These are phyloP conservation scores for Papiliotrema fonsecae DNA, from an alignment of 1,284 basidiomycete species.

Conservation along the genomic window DNA sequence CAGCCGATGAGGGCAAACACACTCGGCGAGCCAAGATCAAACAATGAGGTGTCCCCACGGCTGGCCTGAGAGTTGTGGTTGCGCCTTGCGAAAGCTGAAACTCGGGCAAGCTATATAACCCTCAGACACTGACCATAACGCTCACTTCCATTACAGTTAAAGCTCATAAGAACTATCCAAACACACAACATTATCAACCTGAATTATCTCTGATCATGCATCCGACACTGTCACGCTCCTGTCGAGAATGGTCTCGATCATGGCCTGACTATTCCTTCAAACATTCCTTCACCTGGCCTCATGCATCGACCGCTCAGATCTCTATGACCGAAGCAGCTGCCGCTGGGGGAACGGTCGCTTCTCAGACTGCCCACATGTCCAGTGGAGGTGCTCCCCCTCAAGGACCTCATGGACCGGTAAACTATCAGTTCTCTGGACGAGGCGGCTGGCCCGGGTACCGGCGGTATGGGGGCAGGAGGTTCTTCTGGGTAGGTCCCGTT, in stretches of 20 bases:
- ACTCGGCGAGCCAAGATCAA: too few relatives aligned
- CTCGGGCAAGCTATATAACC: neutral
- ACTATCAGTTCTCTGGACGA: conserved; percentile 14
- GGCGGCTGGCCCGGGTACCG: conserved; percentile 1
- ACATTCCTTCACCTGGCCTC: neutral
- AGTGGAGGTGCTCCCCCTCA: neutral
- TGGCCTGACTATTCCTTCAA: neutral
- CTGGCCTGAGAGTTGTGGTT: too few relatives aligned
- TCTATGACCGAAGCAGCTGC: conserved; percentile 2
- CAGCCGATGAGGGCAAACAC: too few relatives aligned
- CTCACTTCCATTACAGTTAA: neutral
- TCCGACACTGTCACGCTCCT: neutral
- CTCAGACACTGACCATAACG: neutral
- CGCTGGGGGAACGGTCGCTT: conserved; percentile 8
- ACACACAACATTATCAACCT: neutral
- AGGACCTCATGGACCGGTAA: conserved; percentile 10
- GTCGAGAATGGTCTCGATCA: neutral
- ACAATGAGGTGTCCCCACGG: too few relatives aligned
- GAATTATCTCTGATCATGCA: neutral
- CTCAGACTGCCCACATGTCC: conserved; percentile 3
- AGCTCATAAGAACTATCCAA: neutral
- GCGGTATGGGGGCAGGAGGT: conserved; percentile 9
- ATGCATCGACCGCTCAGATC: neutral
- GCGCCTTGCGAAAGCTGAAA: too few relatives aligned
- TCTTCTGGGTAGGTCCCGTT: conserved; percentile 20